phyloP scores from a whole-genome alignment of 176 grass and related monocot species.

The Alloteropsis semialata region DNA sequence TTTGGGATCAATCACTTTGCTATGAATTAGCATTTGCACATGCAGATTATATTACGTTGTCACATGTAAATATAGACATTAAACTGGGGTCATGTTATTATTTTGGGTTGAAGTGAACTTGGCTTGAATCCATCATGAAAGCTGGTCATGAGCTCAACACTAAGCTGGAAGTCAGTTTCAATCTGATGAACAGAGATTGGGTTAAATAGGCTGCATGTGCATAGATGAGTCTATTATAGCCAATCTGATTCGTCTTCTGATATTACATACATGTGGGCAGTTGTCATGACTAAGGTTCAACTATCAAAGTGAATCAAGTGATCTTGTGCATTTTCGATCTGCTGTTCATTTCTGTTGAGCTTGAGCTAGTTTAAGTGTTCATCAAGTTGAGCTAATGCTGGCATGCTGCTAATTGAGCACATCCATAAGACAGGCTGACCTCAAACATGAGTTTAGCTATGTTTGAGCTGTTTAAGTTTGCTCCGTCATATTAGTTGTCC shows the following conservation, averaged over 20 bases:
- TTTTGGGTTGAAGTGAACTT: neutral
- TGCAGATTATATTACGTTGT: neutral
- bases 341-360: neutral
- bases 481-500: neutral
- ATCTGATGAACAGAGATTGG: neutral
- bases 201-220: neutral
- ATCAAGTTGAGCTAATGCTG: conserved; percentile 14
- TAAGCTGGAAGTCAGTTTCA: neutral
- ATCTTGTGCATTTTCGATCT: neutral
- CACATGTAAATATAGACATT: neutral
- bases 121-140: neutral
- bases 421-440: neutral
- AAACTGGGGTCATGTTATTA: neutral
- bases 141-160: neutral
- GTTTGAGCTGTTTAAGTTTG: conserved; percentile 8
- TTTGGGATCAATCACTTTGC: neutral
- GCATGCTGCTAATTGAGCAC: neutral
- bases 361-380: conserved; percentile 7
- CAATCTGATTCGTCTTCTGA: neutral
- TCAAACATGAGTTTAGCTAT: neutral
- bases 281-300: neutral
- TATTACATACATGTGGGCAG: neutral
- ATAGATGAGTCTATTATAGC: neutral
- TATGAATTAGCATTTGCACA: neutral
- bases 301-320: neutral